Conservation (phyloP, 2,329 filamentous ascomycete species). For the Metarhizium anisopliae region DNA sequence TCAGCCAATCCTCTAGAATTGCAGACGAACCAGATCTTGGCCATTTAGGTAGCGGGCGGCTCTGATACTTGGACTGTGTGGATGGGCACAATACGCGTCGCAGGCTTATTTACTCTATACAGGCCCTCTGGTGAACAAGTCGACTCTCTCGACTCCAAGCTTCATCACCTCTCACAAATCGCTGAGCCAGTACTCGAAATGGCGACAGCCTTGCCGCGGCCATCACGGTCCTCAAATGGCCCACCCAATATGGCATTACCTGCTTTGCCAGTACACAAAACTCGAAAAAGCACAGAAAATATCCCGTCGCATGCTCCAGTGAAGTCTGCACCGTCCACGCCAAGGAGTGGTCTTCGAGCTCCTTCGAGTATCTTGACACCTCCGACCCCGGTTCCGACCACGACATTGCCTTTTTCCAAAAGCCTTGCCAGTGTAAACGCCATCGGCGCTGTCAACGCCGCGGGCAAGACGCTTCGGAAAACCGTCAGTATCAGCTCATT, state of each 20-base stretch:
- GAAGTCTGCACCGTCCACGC: constrained; percentile 36
- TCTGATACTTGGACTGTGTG: neutral
- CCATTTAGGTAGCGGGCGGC: neutral
- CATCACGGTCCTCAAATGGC: constrained; percentile 57
- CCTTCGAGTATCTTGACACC: constrained; percentile 47
- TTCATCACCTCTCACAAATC: neutral
- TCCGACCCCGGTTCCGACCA: constrained; percentile 43
- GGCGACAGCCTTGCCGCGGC: constrained; percentile 54
- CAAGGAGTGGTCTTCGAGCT: constrained; percentile 49
- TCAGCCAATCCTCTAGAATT: neutral
- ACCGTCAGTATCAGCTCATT: constrained; percentile 91
- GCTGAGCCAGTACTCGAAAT: constrained; percentile 8
- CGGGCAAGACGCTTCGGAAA: constrained; percentile 68
- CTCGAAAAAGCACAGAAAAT: constrained; percentile 54
- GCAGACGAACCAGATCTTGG: neutral
- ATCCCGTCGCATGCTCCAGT: constrained; percentile 28
- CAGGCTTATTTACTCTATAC: neutral
- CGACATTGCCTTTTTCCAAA: constrained; percentile 47
- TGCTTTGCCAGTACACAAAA: constrained; percentile 63
- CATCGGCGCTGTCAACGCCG: constrained; percentile 47
- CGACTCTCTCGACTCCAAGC: neutral
- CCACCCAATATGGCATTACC: constrained; percentile 66
- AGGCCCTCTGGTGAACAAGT: neutral
- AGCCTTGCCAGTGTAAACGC: constrained; percentile 46
- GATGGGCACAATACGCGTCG: constrained; percentile 3